Percentiles rank a stretch among this genome's conserved stretches.
Evolutionary conservation across 192 early-diverging fungal genomes (phyloP).

Genomic region (Allomyces macrogynus): DNA sequence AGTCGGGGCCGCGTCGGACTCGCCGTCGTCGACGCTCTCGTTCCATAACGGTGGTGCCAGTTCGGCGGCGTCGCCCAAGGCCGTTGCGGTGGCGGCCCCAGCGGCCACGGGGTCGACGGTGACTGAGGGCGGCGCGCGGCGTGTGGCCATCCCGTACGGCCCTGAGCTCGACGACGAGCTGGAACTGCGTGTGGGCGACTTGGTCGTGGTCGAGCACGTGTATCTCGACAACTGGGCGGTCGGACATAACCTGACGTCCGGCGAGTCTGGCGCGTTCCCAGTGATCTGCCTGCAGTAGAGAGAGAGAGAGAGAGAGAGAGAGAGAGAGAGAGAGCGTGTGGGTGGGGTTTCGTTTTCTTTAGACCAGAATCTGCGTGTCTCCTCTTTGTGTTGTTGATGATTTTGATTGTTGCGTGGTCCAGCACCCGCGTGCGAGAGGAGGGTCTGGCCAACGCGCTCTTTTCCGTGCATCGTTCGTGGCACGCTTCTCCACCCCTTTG

Average conservation of each 20-base stretch:
- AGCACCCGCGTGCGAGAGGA: no score
- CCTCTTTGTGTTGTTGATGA: no score
- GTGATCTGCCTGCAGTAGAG: slow-evolving; percentile 10
- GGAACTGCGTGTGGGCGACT: slow-evolving; percentile 9
- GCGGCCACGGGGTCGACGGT: not conserved
- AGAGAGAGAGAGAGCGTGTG: no score
- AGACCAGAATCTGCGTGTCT: no score
- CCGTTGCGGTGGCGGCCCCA: not conserved
- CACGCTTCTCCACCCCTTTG: no score
- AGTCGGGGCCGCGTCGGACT: not conserved
- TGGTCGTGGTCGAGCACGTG: slow-evolving; percentile 9
- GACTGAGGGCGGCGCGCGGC: not conserved
- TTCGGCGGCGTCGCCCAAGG: not conserved
- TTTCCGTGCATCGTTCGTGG: no score
- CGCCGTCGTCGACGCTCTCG: not conserved
- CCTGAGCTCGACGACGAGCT: slow-evolving; percentile 14
- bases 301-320: no score
- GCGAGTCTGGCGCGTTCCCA: slow-evolving; percentile 17
- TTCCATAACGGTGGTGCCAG: not conserved
- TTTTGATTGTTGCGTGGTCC: no score
- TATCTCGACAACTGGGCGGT: slow-evolving; percentile 25
- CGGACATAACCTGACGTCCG: slow-evolving; percentile 11
- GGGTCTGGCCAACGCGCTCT: no score
- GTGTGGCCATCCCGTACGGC: slow-evolving; percentile 2
- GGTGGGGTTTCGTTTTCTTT: no score